Evolutionary conservation across 768 basidiomycete genomes (phyloP), one percentile per base, ranked within the genome.

Genomic region (Rubroboletus satanas): DNA sequence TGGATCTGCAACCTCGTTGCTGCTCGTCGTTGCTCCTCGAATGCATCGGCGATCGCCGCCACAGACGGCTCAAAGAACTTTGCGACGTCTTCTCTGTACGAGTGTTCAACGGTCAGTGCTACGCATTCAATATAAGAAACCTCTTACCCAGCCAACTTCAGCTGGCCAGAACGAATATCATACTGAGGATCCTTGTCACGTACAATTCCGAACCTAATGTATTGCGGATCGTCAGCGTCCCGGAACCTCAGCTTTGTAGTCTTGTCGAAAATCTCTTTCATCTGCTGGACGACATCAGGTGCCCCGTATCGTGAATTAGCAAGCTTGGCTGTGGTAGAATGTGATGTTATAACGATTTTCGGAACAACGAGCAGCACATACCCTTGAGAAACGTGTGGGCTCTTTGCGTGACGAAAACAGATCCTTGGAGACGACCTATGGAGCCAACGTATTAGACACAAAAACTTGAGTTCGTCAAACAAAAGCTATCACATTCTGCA

Each of bases 51-150:
- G 14, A 73, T 74, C 2, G 54, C 70, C 17, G 69, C 50, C 7
- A 79, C 59, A 0, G 78, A 78, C 0, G 74, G 75, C 37, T 76
- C 71, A 54, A 81, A 82, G 42, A 77, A 74, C 1, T 52, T 56
- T 2, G 68, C 71, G 4, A 80, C 66, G 10, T 74, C 70, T 6
- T 60, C 51, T 5, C 77, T 78, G 52, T 14, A 44, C 0, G 3
- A 23, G 4, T 3, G 7, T 29, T 31, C 7, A 4, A 42, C 0
- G 6, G 3, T 52, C 11, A 31, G 10, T 29, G 21, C 1, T 4
- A 18, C 2, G 21, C 4, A 12, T 14, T 29, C 12, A n/a, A 44
- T 7, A 1, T 1, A 21, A 32, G 21, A 14, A 14, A 18, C 5
- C 17, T 39, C 68, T 38, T 51, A 77, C 77, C 74, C 75, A 5